phyloP scores from a whole-genome alignment of 2,329 filamentous ascomycete species.

The Davidsoniella virescens region DNA sequence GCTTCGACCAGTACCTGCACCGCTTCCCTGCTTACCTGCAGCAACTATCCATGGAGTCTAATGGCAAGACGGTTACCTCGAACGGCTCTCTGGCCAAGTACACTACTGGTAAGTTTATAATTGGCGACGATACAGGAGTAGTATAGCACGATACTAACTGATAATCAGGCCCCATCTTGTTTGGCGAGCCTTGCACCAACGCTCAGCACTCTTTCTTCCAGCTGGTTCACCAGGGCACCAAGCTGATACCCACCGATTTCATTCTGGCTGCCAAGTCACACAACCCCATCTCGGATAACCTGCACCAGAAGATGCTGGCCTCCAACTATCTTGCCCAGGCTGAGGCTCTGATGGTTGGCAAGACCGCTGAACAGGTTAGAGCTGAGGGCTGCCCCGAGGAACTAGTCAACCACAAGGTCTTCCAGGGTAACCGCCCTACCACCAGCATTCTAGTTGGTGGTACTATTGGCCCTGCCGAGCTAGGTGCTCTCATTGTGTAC shows the following conservation, averaged over 20 bases:
- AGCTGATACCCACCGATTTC: conserved; percentile 96
- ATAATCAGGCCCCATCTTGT: conserved; percentile 58
- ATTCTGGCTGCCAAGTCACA: conserved; percentile 92
- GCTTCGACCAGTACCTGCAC: conserved; percentile 97
- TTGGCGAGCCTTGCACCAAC: conserved; percentile 96
- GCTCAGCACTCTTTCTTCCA: conserved; percentile 99
- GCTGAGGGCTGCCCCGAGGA: conserved; percentile 56
- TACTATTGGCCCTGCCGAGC: conserved; percentile 82
- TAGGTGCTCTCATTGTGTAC: conserved; percentile 93
- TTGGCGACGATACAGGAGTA: not conserved
- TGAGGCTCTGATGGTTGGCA: conserved; percentile 81
- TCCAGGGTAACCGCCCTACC: conserved; percentile 92
- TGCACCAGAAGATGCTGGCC: conserved; percentile 91
- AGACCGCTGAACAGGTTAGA: conserved; percentile 65
- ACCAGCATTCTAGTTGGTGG: conserved; percentile 82
- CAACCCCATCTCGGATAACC: conserved; percentile 82
- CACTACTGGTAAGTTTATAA: conserved; percentile 50
- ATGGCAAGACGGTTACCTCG: conserved; percentile 91
- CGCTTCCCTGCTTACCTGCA: conserved; percentile 98
- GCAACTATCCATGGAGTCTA: conserved; percentile 98
- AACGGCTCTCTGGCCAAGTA: conserved; percentile 87
- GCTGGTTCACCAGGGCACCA: conserved; percentile 95
- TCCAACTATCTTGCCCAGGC: conserved; percentile 86
- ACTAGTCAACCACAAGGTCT: conserved; percentile 95
- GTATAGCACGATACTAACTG: not conserved